A percentile compares a stretch with the other conserved stretches of the same genome.
phyloP scores from a whole-genome alignment of 768 basidiomycete species.

The Pleurotus giganteus region DNA sequence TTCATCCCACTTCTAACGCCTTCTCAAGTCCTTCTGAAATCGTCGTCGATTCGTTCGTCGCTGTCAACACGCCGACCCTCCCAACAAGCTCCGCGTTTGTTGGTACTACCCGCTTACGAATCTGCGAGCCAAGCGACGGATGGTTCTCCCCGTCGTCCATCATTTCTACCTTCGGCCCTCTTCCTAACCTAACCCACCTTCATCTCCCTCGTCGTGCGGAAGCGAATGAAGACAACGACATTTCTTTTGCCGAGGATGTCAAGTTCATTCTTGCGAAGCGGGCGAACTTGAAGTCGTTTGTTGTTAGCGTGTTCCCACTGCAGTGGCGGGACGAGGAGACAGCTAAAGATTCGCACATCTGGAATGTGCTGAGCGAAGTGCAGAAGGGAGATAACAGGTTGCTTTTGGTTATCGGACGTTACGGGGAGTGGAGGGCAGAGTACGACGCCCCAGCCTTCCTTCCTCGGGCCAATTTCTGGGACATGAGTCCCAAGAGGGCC shows the following conservation, averaged over 20 bases:
- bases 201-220: conserved; percentile 37
- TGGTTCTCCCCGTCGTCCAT: conserved; percentile 35
- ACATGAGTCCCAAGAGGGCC: not conserved
- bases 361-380: conserved; percentile 21
- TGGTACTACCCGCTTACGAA: conserved; percentile 33
- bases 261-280: conserved; percentile 24
- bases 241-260: conserved; percentile 32
- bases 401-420: conserved; percentile 19
- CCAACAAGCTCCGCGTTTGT: conserved; percentile 16
- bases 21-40: conserved; percentile 22
- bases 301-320: conserved; percentile 30
- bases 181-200: conserved; percentile 36
- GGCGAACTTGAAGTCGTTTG: conserved; percentile 30
- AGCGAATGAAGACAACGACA: conserved; percentile 41
- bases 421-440: conserved; percentile 23
- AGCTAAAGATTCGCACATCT: conserved; percentile 24
- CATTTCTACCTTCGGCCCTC: conserved; percentile 29
- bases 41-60: conserved; percentile 27
- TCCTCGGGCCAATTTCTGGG: not conserved
- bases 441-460: conserved; percentile 4
- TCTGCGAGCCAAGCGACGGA: conserved; percentile 35
- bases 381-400: conserved; percentile 21
- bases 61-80: conserved; percentile 7
- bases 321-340: conserved; percentile 12
- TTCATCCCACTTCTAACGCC: conserved; percentile 11